These are phyloP conservation scores for Recurvomyces mirabilis DNA, from an alignment of 495 filamentous ascomycete genomes.

Conservation along the genomic window DNA sequence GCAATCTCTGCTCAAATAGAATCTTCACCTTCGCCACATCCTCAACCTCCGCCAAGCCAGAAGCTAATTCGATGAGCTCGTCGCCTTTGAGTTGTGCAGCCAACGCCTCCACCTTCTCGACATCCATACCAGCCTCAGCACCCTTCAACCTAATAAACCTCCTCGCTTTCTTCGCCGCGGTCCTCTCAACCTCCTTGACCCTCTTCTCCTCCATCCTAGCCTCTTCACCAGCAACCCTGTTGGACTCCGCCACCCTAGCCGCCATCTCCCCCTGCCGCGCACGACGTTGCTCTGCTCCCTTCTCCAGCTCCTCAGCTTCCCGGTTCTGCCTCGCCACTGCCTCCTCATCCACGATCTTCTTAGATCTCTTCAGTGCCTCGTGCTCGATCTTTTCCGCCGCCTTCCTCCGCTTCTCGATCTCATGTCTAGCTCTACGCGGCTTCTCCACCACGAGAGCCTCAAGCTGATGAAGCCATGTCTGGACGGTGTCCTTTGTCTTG, in stretches of 20 bases:
- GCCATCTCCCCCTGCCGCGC: neutral
- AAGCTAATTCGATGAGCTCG: no score
- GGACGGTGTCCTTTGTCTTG: neutral
- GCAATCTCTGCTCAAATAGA: no score
- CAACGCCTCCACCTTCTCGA: neutral
- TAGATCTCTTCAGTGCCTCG: neutral
- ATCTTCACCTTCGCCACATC: no score
- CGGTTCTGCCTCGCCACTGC: no score
- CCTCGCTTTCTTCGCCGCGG: neutral
- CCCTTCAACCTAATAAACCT: neutral
- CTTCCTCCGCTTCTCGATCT: constrained; percentile 5
- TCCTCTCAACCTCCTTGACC: neutral
- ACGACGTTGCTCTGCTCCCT: neutral
- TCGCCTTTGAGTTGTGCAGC: neutral
- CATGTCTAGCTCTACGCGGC: neutral
- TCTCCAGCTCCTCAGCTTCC: neutral
- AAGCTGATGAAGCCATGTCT: constrained; percentile 1
- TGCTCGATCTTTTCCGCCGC: constrained; percentile 6
- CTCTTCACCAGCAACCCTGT: neutral
- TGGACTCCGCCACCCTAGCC: neutral
- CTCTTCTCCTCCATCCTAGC: neutral
- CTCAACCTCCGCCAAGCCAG: no score
- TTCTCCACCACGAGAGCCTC: neutral
- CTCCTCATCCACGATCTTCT: no score
- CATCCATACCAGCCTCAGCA: neutral